Evolutionary conservation across 2,329 filamentous ascomycete species (phyloP).

Genomic region (Aspergillus melleus): DNA sequence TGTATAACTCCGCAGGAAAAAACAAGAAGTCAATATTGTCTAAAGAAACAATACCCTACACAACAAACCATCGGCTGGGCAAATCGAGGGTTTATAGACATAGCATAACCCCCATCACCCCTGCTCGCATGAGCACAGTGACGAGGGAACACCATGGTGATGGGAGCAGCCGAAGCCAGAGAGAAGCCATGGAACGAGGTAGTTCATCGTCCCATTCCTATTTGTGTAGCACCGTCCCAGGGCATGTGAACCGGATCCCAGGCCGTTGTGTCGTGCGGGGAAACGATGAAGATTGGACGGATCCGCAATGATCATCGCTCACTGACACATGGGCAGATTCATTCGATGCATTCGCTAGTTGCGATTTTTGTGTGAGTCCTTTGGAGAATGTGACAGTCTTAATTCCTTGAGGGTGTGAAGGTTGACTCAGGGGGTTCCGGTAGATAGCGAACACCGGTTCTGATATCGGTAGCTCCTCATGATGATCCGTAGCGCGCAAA

Average conservation of each 20-base stretch:
- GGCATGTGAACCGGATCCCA: neutral
- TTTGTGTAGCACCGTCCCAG: neutral
- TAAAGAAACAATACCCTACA: neutral
- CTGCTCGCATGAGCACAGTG: neutral
- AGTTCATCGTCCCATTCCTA: neutral
- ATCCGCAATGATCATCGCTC: neutral
- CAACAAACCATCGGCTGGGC: neutral
- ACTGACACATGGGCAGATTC: neutral
- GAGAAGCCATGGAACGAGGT: neutral
- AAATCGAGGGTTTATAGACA: neutral
- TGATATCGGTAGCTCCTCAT: too few relatives aligned
- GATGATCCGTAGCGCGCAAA: too few relatives aligned
- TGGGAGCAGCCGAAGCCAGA: neutral
- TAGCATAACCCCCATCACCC: neutral
- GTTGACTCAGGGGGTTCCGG: too few relatives aligned
- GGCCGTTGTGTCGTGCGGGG: neutral
- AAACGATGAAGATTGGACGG: neutral
- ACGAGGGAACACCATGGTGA: neutral
- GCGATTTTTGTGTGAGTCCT: too few relatives aligned
- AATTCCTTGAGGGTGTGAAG: too few relatives aligned
- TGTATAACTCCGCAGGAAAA: neutral
- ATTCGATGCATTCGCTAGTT: neutral
- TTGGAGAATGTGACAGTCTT: neutral
- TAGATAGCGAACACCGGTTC: too few relatives aligned
- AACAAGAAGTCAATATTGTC: neutral